These are phyloP conservation scores for Lyophyllum shimeji DNA, from an alignment of 768 basidiomycete species.

Conservation along the genomic window DNA sequence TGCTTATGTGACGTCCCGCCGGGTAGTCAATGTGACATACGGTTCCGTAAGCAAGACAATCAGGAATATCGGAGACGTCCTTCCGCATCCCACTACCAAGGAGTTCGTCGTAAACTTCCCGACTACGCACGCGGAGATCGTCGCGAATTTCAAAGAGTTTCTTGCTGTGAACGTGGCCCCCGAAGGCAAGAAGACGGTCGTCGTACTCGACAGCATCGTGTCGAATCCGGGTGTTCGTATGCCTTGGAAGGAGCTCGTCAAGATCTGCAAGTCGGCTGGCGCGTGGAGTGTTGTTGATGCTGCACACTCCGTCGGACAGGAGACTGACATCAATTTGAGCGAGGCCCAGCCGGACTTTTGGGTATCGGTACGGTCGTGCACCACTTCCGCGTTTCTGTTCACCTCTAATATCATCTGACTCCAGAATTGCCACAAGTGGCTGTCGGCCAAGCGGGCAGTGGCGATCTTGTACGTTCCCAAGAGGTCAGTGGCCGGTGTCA, in stretches of 20 bases:
- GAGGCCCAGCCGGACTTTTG: conserved; percentile 71
- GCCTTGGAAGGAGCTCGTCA: conserved; percentile 79
- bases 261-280: conserved; percentile 60
- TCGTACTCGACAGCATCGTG: conserved; percentile 67
- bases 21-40: conserved; percentile 34
- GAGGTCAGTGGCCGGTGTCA: conserved; percentile 27
- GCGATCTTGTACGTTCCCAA: conserved; percentile 75
- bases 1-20: not conserved
- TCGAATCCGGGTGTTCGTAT: conserved; percentile 63
- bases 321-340: conserved; percentile 59
- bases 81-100: conserved; percentile 51
- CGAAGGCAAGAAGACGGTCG: conserved; percentile 47
- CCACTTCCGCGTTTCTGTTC: conserved; percentile 18
- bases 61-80: conserved; percentile 52
- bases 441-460: conserved; percentile 65
- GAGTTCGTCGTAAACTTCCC: conserved; percentile 56
- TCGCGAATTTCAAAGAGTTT: conserved; percentile 33
- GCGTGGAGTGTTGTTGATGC: conserved; percentile 74
- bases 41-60: conserved; percentile 49
- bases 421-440: conserved; percentile 84
- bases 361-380: conserved; percentile 51
- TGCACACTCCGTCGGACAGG: conserved; percentile 82
- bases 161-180: conserved; percentile 9
- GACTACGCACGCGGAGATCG: conserved; percentile 43
- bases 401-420: not conserved